Conservation (phyloP, 2,329 filamentous ascomycete species). For the Kalaharituber pfeilii region DNA sequence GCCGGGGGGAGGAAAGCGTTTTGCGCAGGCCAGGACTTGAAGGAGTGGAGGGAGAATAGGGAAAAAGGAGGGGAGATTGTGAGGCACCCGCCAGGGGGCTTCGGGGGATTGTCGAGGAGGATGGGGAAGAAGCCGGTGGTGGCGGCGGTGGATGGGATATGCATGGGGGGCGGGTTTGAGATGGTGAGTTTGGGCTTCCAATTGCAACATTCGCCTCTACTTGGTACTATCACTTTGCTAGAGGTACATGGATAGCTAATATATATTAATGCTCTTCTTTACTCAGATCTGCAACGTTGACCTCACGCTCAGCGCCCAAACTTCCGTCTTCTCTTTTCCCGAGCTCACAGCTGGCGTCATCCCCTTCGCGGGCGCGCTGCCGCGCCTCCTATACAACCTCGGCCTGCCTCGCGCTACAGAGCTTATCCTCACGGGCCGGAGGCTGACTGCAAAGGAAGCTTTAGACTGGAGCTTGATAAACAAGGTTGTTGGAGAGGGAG, state of each 20-base stretch:
- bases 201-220: slow-evolving; percentile 5
- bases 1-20: slow-evolving; percentile 34
- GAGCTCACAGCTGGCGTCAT: slow-evolving; percentile 56
- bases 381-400: slow-evolving; percentile 46
- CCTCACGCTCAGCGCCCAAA: slow-evolving; percentile 44
- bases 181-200: slow-evolving; percentile 33
- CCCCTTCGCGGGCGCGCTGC: slow-evolving; percentile 52
- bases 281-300: slow-evolving; percentile 37
- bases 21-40: slow-evolving; percentile 50
- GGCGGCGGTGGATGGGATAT: slow-evolving; percentile 58
- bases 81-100: slow-evolving; percentile 34
- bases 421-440: slow-evolving; percentile 48
- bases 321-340: slow-evolving; percentile 49
- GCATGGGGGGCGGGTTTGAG: slow-evolving; percentile 60
- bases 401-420: slow-evolving; percentile 53
- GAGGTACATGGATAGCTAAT: slow-evolving; percentile 31
- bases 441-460: slow-evolving; percentile 42
- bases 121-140: slow-evolving; percentile 57
- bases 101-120: slow-evolving; percentile 49
- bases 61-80: slow-evolving; percentile 6
- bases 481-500: slow-evolving; percentile 36
- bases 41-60: slow-evolving; percentile 22
- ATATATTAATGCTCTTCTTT: too few relatives aligned
- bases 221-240: background rate
- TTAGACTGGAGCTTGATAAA: slow-evolving; percentile 54